Evolutionary conservation across 1,284 basidiomycete species (phyloP).

Genomic region (Cutaneotrichosporon dermatis): DNA sequence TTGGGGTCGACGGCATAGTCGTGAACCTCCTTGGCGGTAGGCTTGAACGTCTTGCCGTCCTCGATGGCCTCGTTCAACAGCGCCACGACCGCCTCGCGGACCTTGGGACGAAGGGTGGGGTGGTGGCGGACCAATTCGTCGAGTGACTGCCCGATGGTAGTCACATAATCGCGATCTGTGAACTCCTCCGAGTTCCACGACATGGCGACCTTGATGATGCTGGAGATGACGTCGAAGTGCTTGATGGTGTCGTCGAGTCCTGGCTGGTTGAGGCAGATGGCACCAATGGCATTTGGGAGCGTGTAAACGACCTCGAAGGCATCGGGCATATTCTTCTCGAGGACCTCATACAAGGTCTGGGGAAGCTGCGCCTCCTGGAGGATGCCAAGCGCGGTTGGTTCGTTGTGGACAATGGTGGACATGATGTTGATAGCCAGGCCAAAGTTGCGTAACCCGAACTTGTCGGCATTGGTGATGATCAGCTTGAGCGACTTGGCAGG

Average conservation of each 20-base stretch:
- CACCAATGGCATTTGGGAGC: constrained; percentile 93
- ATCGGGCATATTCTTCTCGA: constrained; percentile 80
- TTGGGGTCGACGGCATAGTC: constrained; percentile 21
- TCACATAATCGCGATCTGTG: constrained; percentile 87
- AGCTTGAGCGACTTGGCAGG: constrained; percentile 78
- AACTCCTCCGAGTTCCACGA: constrained; percentile 74
- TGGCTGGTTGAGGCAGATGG: constrained; percentile 86
- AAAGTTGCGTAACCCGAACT: constrained; percentile 70
- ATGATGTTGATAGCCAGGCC: constrained; percentile 81
- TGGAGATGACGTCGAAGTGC: constrained; percentile 72
- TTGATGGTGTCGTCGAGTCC: constrained; percentile 78
- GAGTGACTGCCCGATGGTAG: constrained; percentile 78
- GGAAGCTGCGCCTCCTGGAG: constrained; percentile 91
- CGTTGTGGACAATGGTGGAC: constrained; percentile 97
- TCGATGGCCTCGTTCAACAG: constrained; percentile 63
- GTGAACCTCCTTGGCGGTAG: constrained; percentile 16
- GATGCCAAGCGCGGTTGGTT: constrained; percentile 87
- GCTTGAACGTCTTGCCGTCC: constrained; percentile 27
- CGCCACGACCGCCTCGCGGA: constrained; percentile 69
- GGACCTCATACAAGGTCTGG: constrained; percentile 77
- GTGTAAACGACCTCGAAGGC: constrained; percentile 87
- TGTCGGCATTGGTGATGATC: constrained; percentile 73
- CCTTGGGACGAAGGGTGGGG: constrained; percentile 72
- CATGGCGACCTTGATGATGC: constrained; percentile 83
- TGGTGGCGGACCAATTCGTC: constrained; percentile 98